phyloP scores from a whole-genome alignment of 129 eudicot species.

The Flaveria bidentis region DNA sequence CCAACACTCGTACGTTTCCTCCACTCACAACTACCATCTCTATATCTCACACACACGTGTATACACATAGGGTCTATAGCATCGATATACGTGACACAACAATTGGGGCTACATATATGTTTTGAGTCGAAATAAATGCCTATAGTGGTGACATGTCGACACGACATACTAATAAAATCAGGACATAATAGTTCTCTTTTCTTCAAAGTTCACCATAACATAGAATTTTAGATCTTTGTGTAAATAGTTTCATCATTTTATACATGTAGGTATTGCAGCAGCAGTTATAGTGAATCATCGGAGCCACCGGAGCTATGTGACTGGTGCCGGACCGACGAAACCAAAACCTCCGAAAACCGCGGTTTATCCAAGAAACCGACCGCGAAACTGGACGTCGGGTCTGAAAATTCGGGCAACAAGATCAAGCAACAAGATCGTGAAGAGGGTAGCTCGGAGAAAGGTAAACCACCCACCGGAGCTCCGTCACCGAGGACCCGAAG shows the following conservation, averaged over 20 bases:
- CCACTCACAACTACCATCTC: background rate
- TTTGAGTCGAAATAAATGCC: too few species aligned
- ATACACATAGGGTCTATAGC: background rate
- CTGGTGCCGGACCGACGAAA: slow-evolving; percentile 73
- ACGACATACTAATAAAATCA: too few species aligned
- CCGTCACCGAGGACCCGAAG: slow-evolving; percentile 80
- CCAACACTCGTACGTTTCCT: slow-evolving; percentile 66
- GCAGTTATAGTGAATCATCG: slow-evolving; percentile 57
- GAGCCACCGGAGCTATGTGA: slow-evolving; percentile 54
- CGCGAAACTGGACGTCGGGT: slow-evolving; percentile 26
- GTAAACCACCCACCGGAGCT: slow-evolving; percentile 51
- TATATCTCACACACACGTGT: background rate
- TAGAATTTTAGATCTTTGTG: too few species aligned
- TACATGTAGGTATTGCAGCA: slow-evolving; percentile 76
- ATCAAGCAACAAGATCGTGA: slow-evolving; percentile 51
- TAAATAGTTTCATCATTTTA: slow-evolving; percentile 46
- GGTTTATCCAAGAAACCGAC: slow-evolving; percentile 49
- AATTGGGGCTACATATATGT: too few species aligned
- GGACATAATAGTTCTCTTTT: too few species aligned
- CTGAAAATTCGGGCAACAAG: slow-evolving; percentile 46
- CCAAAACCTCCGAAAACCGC: slow-evolving; percentile 33
- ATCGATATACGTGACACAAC: too few species aligned
- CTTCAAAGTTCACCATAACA: too few species aligned
- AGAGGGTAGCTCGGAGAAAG: slow-evolving; percentile 47
- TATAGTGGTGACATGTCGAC: too few species aligned